Evolutionary conservation across 768 basidiomycete species (phyloP), one percentile per base, ranked within the genome.

Genomic region (Kwoniella dejecticola): DNA sequence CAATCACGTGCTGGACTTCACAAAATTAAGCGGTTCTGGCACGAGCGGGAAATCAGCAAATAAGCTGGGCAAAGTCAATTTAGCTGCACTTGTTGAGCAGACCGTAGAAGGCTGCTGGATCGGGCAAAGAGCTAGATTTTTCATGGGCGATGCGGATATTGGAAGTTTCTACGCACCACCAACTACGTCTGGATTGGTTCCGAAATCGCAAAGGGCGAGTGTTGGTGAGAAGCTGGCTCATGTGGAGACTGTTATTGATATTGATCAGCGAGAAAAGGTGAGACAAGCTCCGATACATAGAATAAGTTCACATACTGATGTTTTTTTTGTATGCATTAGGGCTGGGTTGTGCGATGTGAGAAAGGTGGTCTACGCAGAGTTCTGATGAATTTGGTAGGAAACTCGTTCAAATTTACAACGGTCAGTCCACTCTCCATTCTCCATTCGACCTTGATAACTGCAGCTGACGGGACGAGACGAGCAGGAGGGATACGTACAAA

Each of bases 1-100:
- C 49, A 96, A 96, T 72, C 94, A 97, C 69, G 94, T 97, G 4
- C 82, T 97, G 26, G 94, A 97, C 76, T 97, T 94, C 73, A 95
- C 92, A 29, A 97, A 97, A 74, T 83, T 95, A 23, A 92, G 26
- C 88, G 88, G 7, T 87, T 90, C 74, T 0, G 59, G 33, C 7
- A 36, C 46, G 44, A 48, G 50, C 11, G 89, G 88, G 64, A 85
- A 86, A 42, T 19, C 60, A 2, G 46, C 65, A 26, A 36, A 12
- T 33, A 63, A 84, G 19, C 84, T 85, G 8, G 84, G 84, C 61
- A 84, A 82, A 42, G 77, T 78, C 58, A 73, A 80, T 60, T 68
- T 80, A 6, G 77, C 76, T 5, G 52, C 65, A 23, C 61, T 80
- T 29, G 72, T 77, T 19, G 78, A 78, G 61, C 67, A 74, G 46